Percentiles rank a stretch among this genome's conserved stretches.
These are phyloP conservation scores for Mallotus nudiflorus DNA, from an alignment of 345 rosid species.

Conservation along the genomic window DNA sequence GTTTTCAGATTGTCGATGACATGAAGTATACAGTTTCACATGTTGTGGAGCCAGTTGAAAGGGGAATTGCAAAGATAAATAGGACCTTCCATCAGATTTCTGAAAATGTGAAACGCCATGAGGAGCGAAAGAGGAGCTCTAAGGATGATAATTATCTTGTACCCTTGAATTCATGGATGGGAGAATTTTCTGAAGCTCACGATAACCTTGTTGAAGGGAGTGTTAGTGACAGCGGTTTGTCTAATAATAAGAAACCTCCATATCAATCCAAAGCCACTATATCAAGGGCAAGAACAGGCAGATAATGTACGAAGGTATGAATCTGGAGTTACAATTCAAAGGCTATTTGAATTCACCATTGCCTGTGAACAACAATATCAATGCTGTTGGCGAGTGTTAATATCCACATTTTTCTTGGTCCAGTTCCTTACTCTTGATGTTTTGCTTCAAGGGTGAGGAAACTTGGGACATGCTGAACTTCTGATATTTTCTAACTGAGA, in stretches of 20 bases:
- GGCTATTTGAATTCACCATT: conserved; percentile 8
- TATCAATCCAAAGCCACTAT: conserved; percentile 40
- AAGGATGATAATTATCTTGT: conserved; percentile 85
- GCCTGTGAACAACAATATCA: neutral
- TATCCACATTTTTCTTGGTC: neutral
- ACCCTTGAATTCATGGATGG: conserved; percentile 73
- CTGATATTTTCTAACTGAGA: conserved; percentile 12
- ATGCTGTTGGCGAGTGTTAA: conserved; percentile 15
- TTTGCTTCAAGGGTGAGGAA: conserved; percentile 16
- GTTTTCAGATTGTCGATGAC: conserved; percentile 83
- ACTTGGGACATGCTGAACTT: neutral
- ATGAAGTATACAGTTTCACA: conserved; percentile 98
- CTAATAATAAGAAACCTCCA: conserved; percentile 51
- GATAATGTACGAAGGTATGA: conserved; percentile 23
- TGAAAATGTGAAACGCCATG: conserved; percentile 78
- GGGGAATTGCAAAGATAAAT: conserved; percentile 89
- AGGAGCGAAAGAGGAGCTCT: conserved; percentile 64
- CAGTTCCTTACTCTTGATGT: neutral
- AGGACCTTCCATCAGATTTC: conserved; percentile 81
- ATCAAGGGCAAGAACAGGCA: conserved; percentile 39
- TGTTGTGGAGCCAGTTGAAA: conserved; percentile 95
- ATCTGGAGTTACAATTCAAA: neutral
- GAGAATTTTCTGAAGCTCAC: conserved; percentile 78
- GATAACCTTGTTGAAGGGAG: conserved; percentile 72
- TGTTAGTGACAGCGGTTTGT: conserved; percentile 81